Evolutionary conservation across 805 yeast genomes (phyloP).

Genomic region (Blastobotrys attinorum): DNA sequence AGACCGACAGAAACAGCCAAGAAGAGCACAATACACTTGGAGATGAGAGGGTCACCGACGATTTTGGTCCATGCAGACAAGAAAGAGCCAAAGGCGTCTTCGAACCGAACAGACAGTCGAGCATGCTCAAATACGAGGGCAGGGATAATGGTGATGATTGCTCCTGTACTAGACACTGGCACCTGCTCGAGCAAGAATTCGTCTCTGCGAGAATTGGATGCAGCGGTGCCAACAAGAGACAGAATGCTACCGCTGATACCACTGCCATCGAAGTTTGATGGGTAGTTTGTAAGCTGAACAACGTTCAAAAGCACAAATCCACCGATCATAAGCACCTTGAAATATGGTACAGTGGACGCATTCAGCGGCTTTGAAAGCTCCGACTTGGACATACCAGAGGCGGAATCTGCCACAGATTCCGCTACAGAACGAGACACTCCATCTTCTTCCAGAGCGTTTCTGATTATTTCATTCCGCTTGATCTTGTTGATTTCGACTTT

Average conservation of each 20-base stretch:
- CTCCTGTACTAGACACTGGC: conserved; percentile 14
- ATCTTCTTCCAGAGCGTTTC: conserved; percentile 83
- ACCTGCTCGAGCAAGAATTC: conserved; percentile 7
- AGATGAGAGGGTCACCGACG: conserved; percentile 70
- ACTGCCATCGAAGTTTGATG: conserved; percentile 3
- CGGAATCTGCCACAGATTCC: conserved; percentile 48
- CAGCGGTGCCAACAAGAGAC: conserved; percentile 2
- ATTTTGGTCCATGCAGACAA: conserved; percentile 55
- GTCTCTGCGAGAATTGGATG: neutral
- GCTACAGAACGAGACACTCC: conserved; percentile 76
- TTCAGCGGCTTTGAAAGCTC: conserved; percentile 10
- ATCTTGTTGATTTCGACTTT: conserved; percentile 85
- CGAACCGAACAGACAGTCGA: conserved; percentile 41
- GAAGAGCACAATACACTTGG: conserved; percentile 66
- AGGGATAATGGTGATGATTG: conserved; percentile 32
- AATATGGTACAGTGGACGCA: conserved; percentile 10
- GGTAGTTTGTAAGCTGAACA: conserved; percentile 27
- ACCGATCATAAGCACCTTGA: conserved; percentile 26
- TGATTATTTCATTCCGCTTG: conserved; percentile 69
- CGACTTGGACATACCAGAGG: conserved; percentile 12
- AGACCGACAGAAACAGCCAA: conserved; percentile 70
- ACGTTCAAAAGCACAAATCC: conserved; percentile 30
- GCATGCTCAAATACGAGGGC: conserved; percentile 30
- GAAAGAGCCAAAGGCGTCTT: conserved; percentile 47
- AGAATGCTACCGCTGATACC: no score